A percentile compares a stretch with the other conserved stretches of the same genome.
These are phyloP conservation scores for Suillus brevipes DNA, from an alignment of 768 basidiomycete species.

Conservation along the genomic window DNA sequence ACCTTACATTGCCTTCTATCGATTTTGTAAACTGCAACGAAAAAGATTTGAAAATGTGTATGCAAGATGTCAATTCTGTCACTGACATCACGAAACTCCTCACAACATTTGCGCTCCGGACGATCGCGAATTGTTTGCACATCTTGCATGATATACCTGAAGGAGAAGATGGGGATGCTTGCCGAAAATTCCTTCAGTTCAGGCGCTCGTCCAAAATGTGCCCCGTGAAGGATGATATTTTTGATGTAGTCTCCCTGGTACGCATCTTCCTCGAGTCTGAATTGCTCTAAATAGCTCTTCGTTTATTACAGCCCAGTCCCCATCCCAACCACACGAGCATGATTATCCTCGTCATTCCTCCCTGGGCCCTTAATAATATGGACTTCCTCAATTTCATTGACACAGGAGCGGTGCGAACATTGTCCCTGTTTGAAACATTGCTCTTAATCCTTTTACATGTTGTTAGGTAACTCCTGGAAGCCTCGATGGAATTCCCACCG, in stretches of 20 bases:
- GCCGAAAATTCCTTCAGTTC: background rate
- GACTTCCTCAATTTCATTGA: slow-evolving; percentile 5
- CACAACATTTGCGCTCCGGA: slow-evolving; percentile 7
- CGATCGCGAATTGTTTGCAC: slow-evolving; percentile 3
- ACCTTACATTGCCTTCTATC: slow-evolving; percentile 8
- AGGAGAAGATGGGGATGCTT: background rate
- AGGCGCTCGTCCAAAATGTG: background rate
- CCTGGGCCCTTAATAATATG: slow-evolving; percentile 3
- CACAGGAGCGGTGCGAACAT: slow-evolving; percentile 1
- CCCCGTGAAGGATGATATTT: background rate
- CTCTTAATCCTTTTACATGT: background rate
- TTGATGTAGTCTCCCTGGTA: background rate
- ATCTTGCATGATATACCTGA: slow-evolving; percentile 5
- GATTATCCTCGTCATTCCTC: slow-evolving; percentile 8
- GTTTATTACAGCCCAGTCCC: background rate
- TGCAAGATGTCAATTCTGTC: background rate
- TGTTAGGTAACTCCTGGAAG: background rate
- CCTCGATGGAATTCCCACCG: background rate
- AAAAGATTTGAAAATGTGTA: background rate
- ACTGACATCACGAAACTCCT: slow-evolving; percentile 13
- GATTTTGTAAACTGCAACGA: background rate
- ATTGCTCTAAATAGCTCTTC: background rate
- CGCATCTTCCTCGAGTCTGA: background rate
- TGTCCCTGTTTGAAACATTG: background rate
- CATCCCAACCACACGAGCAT: background rate